Conservation (phyloP, 148 eudicot species). For the Silene conica region DNA sequence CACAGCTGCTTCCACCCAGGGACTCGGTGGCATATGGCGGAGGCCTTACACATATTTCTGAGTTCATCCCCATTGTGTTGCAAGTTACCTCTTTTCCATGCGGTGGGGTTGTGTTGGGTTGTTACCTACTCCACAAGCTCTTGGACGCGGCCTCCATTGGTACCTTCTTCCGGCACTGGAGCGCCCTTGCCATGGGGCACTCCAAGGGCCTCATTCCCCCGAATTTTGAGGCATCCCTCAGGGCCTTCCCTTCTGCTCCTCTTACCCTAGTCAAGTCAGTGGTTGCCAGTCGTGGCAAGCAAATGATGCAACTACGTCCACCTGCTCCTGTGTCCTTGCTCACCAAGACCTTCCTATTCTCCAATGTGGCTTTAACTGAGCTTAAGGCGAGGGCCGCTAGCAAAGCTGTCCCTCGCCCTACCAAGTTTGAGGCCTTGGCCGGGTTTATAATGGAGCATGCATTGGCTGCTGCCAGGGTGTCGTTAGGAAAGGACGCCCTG, state of each 20-base stretch:
- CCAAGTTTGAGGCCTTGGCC: not conserved
- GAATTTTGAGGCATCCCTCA: no score
- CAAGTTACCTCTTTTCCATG: not conserved
- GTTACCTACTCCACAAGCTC: not conserved
- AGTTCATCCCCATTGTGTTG: not conserved
- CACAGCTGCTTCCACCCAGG: not conserved
- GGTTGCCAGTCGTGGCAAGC: no score
- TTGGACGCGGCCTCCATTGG: not conserved
- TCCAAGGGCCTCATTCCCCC: no score
- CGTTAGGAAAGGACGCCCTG: not conserved
- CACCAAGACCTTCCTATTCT: no score
- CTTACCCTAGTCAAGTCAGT: no score
- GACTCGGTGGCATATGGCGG: not conserved
- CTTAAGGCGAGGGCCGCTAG: not conserved
- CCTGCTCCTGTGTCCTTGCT: no score
- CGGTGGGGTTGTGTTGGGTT: not conserved
- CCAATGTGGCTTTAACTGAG: not conserved
- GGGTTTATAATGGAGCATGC: slow-evolving; percentile 5
- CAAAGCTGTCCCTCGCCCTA: not conserved
- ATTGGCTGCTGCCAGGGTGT: not conserved
- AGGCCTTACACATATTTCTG: not conserved
- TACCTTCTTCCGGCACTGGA: not conserved
- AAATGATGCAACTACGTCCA: no score
- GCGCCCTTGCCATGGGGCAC: not conserved
- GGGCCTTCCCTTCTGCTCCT: no score